A percentile compares a stretch with the other conserved stretches of the same genome.
Conservation (phyloP, 129 eudicot species). For the Tagetes erecta region DNA sequence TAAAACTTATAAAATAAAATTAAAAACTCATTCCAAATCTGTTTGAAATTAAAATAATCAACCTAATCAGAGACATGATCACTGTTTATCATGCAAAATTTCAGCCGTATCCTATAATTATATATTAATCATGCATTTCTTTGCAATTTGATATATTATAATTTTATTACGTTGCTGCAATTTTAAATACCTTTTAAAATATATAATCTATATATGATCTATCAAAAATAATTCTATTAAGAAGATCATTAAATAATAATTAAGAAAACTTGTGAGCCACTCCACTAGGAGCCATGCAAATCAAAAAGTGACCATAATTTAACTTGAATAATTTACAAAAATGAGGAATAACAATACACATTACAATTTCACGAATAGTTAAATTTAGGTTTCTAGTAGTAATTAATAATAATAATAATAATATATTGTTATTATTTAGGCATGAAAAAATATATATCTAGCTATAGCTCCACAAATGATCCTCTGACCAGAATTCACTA, state of each 20-base stretch:
- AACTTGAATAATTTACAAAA: conserved; percentile 7
- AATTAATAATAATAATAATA: not conserved
- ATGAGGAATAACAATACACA: not conserved
- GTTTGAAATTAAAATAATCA: not conserved
- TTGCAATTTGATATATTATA: not conserved
- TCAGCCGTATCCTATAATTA: not conserved
- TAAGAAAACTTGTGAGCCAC: conserved; percentile 22
- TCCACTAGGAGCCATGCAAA: conserved; percentile 18
- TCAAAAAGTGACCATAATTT: conserved; percentile 16
- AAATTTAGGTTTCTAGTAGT: conserved; percentile 2
- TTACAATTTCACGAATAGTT: not conserved
- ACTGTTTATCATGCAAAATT: not conserved
- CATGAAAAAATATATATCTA: conserved; percentile 5
- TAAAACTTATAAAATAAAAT: not conserved
- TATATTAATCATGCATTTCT: not conserved
- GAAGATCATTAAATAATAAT: not conserved
- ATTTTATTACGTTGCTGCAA: not conserved
- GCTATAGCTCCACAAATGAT: conserved; percentile 31
- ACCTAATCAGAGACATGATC: not conserved
- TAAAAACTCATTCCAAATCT: not conserved
- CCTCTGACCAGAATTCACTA: conserved; percentile 31
- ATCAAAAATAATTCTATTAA: not conserved
- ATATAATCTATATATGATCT: not conserved
- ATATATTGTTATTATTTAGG: not conserved
- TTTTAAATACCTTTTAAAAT: not conserved